Evolutionary conservation across 2,329 filamentous ascomycete genomes (phyloP).

Genomic region (Biscogniauxia sp.): DNA sequence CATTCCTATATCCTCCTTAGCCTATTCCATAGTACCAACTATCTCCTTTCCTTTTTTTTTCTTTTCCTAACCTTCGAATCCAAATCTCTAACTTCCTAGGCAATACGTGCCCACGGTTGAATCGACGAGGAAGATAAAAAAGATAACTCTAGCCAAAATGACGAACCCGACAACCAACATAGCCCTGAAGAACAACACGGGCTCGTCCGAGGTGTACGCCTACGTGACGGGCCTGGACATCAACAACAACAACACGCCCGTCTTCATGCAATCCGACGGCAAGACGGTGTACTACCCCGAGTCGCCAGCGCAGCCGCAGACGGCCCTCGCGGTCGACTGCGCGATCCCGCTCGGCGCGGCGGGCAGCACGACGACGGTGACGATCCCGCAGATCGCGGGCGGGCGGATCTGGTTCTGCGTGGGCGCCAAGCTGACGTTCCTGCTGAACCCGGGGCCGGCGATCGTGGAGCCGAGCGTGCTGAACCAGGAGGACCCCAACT

Average conservation of each 20-base stretch:
- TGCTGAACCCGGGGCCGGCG: constrained; percentile 68
- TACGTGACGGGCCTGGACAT: constrained; percentile 69
- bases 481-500: constrained; percentile 63
- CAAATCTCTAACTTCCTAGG: not conserved
- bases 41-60: not conserved
- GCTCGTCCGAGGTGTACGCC: constrained; percentile 59
- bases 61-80: not conserved
- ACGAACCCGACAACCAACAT: constrained; percentile 53
- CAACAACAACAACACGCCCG: constrained; percentile 56
- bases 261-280: constrained; percentile 66
- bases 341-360: constrained; percentile 62
- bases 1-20: not conserved
- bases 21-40: constrained; percentile 3
- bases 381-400: constrained; percentile 68
- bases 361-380: constrained; percentile 57
- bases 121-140: not conserved
- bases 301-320: constrained; percentile 51
- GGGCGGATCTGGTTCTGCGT: constrained; percentile 71
- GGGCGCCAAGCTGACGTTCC: constrained; percentile 61
- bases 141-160: constrained; percentile 23
- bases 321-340: constrained; percentile 54
- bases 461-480: constrained; percentile 73
- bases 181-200: constrained; percentile 63
- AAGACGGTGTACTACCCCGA: constrained; percentile 62
- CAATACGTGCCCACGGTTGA: not conserved